Conservation (phyloP, 169 alveolate species). For the Besnoitia besnoiti region DNA sequence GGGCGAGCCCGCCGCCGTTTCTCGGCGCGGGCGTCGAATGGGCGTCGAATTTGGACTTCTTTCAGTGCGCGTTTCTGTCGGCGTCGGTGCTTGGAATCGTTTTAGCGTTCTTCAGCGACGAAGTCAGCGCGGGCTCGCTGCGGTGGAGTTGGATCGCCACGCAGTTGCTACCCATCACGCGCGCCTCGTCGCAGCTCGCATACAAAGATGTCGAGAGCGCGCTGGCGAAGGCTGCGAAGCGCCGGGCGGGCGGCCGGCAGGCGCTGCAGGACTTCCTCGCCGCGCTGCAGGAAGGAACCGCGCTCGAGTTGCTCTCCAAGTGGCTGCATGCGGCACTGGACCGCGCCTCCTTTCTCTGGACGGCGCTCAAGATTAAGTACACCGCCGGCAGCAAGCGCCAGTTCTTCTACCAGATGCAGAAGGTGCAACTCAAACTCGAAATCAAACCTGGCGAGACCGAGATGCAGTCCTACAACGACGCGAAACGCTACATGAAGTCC, state of each 20-base stretch:
- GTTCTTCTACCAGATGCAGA: constrained; percentile 74
- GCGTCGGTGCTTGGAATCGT: constrained; percentile 48
- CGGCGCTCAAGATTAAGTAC: constrained; percentile 66
- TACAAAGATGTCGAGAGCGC: constrained; percentile 54
- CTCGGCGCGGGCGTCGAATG: constrained; percentile 40
- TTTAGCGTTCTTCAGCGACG: constrained; percentile 63
- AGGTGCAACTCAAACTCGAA: constrained; percentile 71
- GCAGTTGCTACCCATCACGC: constrained; percentile 64
- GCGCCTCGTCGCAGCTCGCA: not conserved
- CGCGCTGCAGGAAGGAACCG: constrained; percentile 52
- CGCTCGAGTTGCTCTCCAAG: not conserved
- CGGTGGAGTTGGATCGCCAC: constrained; percentile 67
- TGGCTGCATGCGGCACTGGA: not conserved
- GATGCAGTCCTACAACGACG: constrained; percentile 77
- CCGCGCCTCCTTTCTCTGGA: constrained; percentile 41
- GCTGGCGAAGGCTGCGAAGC: constrained; percentile 51
- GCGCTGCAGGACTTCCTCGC: constrained; percentile 45
- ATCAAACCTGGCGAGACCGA: constrained; percentile 77
- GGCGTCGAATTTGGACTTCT: constrained; percentile 33
- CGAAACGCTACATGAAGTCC: constrained; percentile 71
- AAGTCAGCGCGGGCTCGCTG: constrained; percentile 57
- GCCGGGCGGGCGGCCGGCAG: constrained; percentile 2
- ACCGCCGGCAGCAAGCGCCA: constrained; percentile 76
- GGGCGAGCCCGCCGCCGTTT: not conserved
- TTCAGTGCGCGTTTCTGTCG: constrained; percentile 54